phyloP scores from a whole-genome alignment of 768 basidiomycete genomes.

The Tephrocybe sp. region DNA sequence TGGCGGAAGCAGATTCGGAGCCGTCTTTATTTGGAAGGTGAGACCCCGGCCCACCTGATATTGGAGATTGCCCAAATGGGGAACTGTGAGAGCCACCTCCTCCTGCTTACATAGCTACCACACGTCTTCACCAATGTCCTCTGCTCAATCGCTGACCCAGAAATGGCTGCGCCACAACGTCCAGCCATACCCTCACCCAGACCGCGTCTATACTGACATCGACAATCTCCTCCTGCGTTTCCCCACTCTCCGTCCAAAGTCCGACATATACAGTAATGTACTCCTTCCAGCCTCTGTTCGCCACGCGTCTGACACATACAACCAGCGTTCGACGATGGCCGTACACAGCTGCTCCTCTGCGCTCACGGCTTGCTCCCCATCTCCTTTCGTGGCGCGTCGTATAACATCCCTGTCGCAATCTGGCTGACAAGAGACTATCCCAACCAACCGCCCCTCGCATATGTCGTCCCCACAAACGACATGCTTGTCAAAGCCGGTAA shows the following conservation, averaged over 20 bases:
- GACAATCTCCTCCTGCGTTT: slow-evolving; percentile 55
- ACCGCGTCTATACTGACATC: slow-evolving; percentile 64
- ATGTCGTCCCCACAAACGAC: slow-evolving; percentile 88
- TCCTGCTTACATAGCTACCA: slow-evolving; percentile 7
- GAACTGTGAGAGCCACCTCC: slow-evolving; percentile 11
- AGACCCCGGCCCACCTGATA: slow-evolving; percentile 19
- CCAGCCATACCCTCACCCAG: slow-evolving; percentile 51
- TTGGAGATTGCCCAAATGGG: slow-evolving; percentile 14
- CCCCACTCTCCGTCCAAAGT: slow-evolving; percentile 68
- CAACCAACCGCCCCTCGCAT: slow-evolving; percentile 75
- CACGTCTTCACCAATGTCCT: slow-evolving; percentile 15
- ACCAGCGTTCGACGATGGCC: slow-evolving; percentile 94
- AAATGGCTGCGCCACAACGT: slow-evolving; percentile 71
- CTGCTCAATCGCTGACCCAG: slow-evolving; percentile 39
- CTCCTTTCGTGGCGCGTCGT: slow-evolving; percentile 66
- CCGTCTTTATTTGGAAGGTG: slow-evolving; percentile 16
- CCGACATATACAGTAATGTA: slow-evolving; percentile 74
- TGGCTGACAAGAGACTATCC: slow-evolving; percentile 92
- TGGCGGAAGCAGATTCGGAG: slow-evolving; percentile 23
- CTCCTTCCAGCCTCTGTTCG: not conserved
- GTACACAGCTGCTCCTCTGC: slow-evolving; percentile 88
- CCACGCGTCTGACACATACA: slow-evolving; percentile 13
- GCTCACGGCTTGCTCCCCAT: slow-evolving; percentile 92
- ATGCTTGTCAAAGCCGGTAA: slow-evolving; percentile 84
- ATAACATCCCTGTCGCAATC: slow-evolving; percentile 91